Conservation (phyloP, 768 basidiomycete species). For the Collybia nuda region DNA sequence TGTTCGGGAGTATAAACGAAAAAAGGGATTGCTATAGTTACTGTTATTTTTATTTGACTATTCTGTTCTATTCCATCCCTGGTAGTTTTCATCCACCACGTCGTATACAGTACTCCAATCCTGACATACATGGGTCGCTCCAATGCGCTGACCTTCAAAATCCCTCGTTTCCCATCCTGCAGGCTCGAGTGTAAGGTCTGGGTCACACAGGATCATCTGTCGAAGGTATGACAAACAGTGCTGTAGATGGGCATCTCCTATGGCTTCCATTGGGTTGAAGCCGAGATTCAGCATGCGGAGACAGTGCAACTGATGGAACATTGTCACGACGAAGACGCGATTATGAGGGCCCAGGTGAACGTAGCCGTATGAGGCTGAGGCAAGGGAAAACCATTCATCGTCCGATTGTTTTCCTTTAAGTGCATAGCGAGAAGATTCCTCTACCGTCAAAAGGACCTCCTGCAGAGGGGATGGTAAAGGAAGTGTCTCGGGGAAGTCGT, state of each 20-base stretch:
- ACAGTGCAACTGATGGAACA: constrained; percentile 39
- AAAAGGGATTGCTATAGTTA: no score
- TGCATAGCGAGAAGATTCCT: constrained; percentile 30
- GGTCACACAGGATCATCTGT: constrained; percentile 32
- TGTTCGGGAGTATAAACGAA: no score
- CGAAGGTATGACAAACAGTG: constrained; percentile 43
- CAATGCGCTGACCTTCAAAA: constrained; percentile 20
- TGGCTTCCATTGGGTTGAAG: constrained; percentile 6
- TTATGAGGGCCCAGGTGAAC: constrained; percentile 22
- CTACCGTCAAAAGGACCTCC: constrained; percentile 15
- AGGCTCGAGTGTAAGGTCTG: constrained; percentile 39
- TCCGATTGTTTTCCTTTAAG: constrained; percentile 20
- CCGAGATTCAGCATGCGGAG: constrained; percentile 24
- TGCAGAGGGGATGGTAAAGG: constrained; percentile 6
- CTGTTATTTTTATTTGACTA: no score
- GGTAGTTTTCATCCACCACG: constrained; percentile 14
- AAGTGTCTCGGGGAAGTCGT: constrained; percentile 17
- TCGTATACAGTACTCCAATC: constrained; percentile 27
- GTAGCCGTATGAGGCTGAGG: constrained; percentile 16
- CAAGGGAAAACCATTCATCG: constrained; percentile 27
- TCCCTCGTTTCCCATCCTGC: constrained; percentile 24
- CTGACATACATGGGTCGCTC: constrained; percentile 25
- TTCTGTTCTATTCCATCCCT: constrained; percentile 7
- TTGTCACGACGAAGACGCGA: constrained; percentile 28
- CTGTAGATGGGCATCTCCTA: constrained; percentile 17